These are phyloP conservation scores for Paramecium tetraurelia DNA, from an alignment of 73 alveolate species.

Conservation along the genomic window DNA sequence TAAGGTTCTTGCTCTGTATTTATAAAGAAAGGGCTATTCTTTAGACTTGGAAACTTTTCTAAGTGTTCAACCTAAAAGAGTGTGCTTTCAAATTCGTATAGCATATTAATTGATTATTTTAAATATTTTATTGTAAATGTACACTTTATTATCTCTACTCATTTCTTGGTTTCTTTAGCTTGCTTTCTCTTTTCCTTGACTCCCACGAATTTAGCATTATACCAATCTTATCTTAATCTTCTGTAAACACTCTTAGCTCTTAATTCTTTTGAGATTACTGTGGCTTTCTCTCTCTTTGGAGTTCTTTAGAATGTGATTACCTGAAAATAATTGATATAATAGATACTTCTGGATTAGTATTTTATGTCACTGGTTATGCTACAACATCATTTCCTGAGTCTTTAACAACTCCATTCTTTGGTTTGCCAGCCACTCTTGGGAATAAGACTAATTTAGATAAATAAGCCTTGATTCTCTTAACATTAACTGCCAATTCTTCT, in stretches of 20 bases:
- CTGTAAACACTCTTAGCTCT: conserved; percentile 15
- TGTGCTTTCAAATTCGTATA: not conserved
- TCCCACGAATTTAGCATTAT: conserved; percentile 51
- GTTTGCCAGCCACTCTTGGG: conserved; percentile 93
- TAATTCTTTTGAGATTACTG: conserved; percentile 42
- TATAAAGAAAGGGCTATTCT: conserved; percentile 70
- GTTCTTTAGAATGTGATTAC: conserved; percentile 40
- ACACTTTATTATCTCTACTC: not conserved
- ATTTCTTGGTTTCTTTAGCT: conserved; percentile 21
- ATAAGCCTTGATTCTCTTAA: conserved; percentile 92
- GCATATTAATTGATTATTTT: not conserved
- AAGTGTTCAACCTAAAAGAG: not conserved
- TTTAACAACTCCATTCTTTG: conserved; percentile 87
- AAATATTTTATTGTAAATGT: not conserved
- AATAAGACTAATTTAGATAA: conserved; percentile 89
- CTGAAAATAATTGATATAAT: not conserved
- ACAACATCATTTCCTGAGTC: conserved; percentile 52
- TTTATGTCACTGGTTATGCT: conserved; percentile 6
- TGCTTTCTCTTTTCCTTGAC: conserved; percentile 40
- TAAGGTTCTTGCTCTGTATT: conserved; percentile 75
- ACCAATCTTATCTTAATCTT: conserved; percentile 50
- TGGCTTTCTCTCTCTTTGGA: conserved; percentile 37
- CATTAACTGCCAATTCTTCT: conserved; percentile 88
- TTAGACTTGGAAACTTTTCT: not conserved
- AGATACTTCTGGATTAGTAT: conserved; percentile 37